phyloP scores from a whole-genome alignment of 2,329 filamentous ascomycete species.

The Aspergillus fructus region DNA sequence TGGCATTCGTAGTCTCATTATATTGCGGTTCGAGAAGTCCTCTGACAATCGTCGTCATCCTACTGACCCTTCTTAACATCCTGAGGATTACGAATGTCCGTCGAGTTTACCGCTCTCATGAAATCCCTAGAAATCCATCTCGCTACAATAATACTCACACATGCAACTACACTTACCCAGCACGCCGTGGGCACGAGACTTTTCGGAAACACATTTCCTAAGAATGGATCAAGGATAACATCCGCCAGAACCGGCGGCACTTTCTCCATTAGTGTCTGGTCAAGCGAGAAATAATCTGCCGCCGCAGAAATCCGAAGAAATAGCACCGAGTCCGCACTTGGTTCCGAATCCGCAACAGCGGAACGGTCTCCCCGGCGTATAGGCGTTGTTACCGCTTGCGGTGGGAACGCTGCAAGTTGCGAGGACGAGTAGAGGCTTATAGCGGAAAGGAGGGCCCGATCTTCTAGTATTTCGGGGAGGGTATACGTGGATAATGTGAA shows the following conservation, averaged over 20 bases:
- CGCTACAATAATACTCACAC: slow-evolving; percentile 50
- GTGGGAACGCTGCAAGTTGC: slow-evolving; percentile 39
- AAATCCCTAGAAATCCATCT: slow-evolving; percentile 28
- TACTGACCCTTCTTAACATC: slow-evolving; percentile 23
- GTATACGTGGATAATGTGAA: slow-evolving; percentile 70
- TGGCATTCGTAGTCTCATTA: not conserved
- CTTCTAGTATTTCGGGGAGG: slow-evolving; percentile 60
- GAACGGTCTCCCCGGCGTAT: not conserved
- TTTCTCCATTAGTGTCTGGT: slow-evolving; percentile 70
- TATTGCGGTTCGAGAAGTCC: not conserved
- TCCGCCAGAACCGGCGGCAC: slow-evolving; percentile 77
- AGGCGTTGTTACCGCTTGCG: slow-evolving; percentile 11
- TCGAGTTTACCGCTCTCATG: slow-evolving; percentile 19
- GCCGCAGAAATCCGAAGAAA: slow-evolving; percentile 73
- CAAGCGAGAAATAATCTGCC: slow-evolving; percentile 80
- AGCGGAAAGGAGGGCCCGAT: slow-evolving; percentile 63
- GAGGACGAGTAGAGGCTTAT: slow-evolving; percentile 62
- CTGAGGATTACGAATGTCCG: not conserved
- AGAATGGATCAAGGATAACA: slow-evolving; percentile 79
- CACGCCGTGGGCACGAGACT: slow-evolving; percentile 71
- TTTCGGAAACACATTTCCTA: slow-evolving; percentile 74
- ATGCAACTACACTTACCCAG: slow-evolving; percentile 65
- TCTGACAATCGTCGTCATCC: not conserved
- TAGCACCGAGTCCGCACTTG: slow-evolving; percentile 53
- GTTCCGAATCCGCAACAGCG: slow-evolving; percentile 16